These are phyloP conservation scores for Botrytis fragariae DNA, from an alignment of 2,329 filamentous ascomycete genomes.

Conservation along the genomic window DNA sequence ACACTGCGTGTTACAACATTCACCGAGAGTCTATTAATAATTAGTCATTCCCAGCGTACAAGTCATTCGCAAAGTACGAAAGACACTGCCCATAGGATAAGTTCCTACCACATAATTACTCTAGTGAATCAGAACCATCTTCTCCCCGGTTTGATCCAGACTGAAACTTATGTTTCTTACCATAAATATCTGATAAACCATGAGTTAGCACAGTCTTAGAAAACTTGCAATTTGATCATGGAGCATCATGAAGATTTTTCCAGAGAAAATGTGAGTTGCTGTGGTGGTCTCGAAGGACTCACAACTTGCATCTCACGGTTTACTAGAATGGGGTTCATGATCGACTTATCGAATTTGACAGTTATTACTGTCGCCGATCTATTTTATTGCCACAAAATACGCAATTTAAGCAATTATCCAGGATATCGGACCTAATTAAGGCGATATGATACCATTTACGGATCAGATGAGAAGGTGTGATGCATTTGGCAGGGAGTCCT, in stretches of 20 bases:
- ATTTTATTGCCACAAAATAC: too few relatives aligned
- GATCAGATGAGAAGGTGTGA: too few relatives aligned
- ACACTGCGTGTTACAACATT: neutral
- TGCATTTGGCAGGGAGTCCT: neutral
- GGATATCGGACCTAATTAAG: too few relatives aligned
- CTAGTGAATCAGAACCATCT: too few relatives aligned
- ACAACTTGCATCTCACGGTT: neutral
- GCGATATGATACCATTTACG: fast-evolving
- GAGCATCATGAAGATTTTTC: fast-evolving
- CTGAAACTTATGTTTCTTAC: neutral
- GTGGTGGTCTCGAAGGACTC: neutral
- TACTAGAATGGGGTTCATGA: neutral
- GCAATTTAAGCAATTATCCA: too few relatives aligned
- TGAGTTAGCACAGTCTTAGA: neutral
- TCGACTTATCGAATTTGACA: neutral
- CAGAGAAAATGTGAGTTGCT: too few relatives aligned
- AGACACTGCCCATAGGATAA: fast-evolving
- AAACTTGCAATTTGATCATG: fast-evolving
- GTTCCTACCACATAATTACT: neutral
- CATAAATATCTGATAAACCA: neutral
- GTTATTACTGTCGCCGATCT: too few relatives aligned
- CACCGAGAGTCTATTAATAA: neutral
- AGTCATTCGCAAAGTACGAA: too few relatives aligned
- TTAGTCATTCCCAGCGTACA: neutral
- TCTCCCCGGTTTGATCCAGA: fast-evolving